Conservation (phyloP, 768 basidiomycete species). For the Hypholoma sublateritium region DNA sequence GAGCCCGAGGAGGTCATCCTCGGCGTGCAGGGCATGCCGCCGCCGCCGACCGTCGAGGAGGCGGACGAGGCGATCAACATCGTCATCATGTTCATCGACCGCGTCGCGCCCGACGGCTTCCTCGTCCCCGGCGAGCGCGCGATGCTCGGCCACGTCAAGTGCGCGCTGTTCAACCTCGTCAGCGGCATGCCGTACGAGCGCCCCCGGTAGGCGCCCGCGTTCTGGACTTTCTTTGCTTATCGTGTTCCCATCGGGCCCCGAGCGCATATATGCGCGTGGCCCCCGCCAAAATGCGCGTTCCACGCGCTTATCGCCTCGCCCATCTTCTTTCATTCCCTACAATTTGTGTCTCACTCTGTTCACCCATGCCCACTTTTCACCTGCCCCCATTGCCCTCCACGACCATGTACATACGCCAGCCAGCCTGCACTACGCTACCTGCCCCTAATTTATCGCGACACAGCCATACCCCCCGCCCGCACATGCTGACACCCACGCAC, state of each 20-base stretch:
- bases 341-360: too few relatives aligned
- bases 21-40: not conserved
- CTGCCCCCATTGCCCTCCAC: too few relatives aligned
- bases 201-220: not conserved
- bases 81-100: slow-evolving; percentile 53
- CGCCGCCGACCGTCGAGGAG: slow-evolving; percentile 2
- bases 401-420: too few relatives aligned
- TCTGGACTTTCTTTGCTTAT: not conserved
- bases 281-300: not conserved
- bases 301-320: too few relatives aligned
- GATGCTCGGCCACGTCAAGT: slow-evolving; percentile 47
- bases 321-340: too few relatives aligned
- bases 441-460: too few relatives aligned
- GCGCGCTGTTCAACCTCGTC: slow-evolving; percentile 49
- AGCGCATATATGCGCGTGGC: not conserved
- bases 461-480: too few relatives aligned
- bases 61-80: slow-evolving; percentile 35
- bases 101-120: slow-evolving; percentile 22
- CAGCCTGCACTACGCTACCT: too few relatives aligned
- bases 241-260: not conserved
- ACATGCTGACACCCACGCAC: not conserved
- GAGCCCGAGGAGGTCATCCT: not conserved
- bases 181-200: slow-evolving; percentile 24
- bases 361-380: too few relatives aligned
- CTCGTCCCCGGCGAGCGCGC: slow-evolving; percentile 34